Evolutionary conservation across 352 stramenopile species (phyloP).

Genomic region (Blastocystis hominis): DNA sequence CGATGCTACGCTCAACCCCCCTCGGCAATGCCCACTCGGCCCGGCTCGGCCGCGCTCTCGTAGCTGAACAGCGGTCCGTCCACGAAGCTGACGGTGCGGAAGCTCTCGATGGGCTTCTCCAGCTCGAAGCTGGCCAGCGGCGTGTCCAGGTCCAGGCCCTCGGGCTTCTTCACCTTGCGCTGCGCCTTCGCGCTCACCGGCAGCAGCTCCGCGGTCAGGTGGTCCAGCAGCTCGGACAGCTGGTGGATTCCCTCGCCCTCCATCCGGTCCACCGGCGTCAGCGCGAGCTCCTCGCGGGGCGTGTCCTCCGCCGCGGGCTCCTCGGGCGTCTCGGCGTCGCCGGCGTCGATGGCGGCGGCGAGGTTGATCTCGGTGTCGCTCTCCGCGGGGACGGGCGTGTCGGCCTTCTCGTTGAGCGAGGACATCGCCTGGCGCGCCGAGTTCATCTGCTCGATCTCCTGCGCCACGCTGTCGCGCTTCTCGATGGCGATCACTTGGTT

Average conservation of each 20-base stretch:
- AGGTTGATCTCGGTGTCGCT: neutral
- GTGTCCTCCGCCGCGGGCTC: neutral
- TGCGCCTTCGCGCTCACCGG: conserved; percentile 80
- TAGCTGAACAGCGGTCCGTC: neutral
- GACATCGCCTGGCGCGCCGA: conserved; percentile 51
- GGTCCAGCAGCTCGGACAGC: conserved; percentile 61
- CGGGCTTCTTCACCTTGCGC: conserved; percentile 77
- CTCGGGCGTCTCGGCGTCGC: neutral
- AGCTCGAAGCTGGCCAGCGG: conserved; percentile 65
- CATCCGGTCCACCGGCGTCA: neutral
- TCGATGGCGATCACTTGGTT: conserved; percentile 62
- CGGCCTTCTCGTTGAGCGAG: conserved; percentile 56
- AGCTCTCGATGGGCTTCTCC: conserved; percentile 70
- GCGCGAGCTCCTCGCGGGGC: neutral
- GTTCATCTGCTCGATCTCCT: conserved; percentile 57
- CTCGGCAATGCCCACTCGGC: conserved; percentile 68
- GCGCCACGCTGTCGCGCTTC: conserved; percentile 61
- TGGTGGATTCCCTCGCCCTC: neutral
- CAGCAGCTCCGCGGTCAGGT: conserved; percentile 73
- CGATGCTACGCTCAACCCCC: conserved; percentile 68
- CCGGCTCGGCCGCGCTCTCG: conserved; percentile 4
- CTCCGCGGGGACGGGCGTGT: conserved; percentile 60
- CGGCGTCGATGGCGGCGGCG: neutral
- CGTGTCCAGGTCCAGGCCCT: conserved; percentile 65
- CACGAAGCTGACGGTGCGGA: conserved; percentile 62